These are phyloP conservation scores for Ilyonectria robusta DNA, from an alignment of 2,329 filamentous ascomycete species.

Conservation along the genomic window DNA sequence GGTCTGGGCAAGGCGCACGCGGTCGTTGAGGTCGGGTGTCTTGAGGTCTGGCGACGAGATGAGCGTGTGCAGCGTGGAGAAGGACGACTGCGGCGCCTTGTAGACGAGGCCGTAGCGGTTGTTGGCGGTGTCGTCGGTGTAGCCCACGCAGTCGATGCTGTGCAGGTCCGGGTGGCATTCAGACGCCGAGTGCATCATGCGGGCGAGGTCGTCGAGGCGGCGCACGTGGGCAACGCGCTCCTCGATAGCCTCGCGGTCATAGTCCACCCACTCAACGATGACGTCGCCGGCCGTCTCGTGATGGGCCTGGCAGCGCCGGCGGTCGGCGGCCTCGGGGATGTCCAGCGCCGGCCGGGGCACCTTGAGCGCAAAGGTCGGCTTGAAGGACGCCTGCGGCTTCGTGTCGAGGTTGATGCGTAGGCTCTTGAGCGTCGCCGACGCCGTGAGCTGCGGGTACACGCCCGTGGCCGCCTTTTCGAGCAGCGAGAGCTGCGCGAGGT, in stretches of 20 bases:
- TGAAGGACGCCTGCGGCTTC: constrained; percentile 56
- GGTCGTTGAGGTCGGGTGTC: constrained; percentile 61
- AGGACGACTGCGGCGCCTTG: constrained; percentile 53
- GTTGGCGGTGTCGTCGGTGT: constrained; percentile 57
- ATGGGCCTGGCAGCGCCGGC: constrained; percentile 50
- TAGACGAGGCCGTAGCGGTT: constrained; percentile 62
- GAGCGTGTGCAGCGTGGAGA: constrained; percentile 57
- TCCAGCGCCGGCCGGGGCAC: constrained; percentile 53
- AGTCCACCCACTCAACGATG: constrained; percentile 62
- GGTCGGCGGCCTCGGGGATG: constrained; percentile 30
- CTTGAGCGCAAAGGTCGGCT: constrained; percentile 59
- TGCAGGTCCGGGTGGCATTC: constrained; percentile 62
- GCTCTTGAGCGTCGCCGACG: constrained; percentile 60
- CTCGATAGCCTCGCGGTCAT: constrained; percentile 59
- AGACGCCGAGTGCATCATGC: constrained; percentile 63
- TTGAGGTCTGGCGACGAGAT: constrained; percentile 55
- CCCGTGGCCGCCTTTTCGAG: constrained; percentile 59
- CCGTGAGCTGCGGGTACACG: constrained; percentile 59
- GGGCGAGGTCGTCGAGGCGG: constrained; percentile 62
- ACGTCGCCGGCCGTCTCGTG: constrained; percentile 55
- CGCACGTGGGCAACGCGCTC: constrained; percentile 60
- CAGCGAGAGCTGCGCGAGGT: constrained; percentile 58
- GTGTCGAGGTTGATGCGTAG: constrained; percentile 63
- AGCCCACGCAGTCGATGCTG: constrained; percentile 63
- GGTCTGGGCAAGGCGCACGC: constrained; percentile 58